Conservation (phyloP, 2,329 filamentous ascomycete species). For the Diplodia mutila region DNA sequence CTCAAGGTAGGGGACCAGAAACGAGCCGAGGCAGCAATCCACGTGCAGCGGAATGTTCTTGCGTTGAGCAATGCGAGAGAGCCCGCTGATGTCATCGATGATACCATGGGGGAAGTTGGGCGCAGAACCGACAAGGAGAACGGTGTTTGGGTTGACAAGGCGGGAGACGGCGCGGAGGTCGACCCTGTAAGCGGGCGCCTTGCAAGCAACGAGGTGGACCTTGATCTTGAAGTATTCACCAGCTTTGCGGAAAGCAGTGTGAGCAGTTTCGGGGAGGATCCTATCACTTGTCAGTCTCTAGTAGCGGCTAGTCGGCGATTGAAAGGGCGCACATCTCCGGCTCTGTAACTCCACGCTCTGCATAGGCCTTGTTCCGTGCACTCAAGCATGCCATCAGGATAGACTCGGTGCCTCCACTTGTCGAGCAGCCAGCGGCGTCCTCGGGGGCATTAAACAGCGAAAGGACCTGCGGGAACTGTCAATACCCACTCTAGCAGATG, state of each 20-base stretch:
- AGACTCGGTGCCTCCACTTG: slow-evolving; percentile 91
- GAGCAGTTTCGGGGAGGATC: slow-evolving; percentile 91
- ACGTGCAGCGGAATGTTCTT: slow-evolving; percentile 88
- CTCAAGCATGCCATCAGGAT: slow-evolving; percentile 94
- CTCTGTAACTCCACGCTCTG: slow-evolving; percentile 83
- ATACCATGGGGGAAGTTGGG: slow-evolving; percentile 99
- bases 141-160: slow-evolving; percentile 90
- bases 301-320: not conserved
- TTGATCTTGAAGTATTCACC: slow-evolving; percentile 97
- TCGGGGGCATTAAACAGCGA: slow-evolving; percentile 85
- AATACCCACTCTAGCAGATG: not conserved
- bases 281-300: slow-evolving; percentile 48
- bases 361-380: slow-evolving; percentile 84
- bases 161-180: slow-evolving; percentile 76
- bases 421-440: slow-evolving; percentile 85
- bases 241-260: slow-evolving; percentile 96
- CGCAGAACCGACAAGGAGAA: slow-evolving; percentile 89
- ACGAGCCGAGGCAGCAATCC: slow-evolving; percentile 96
- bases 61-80: slow-evolving; percentile 80
- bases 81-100: slow-evolving; percentile 86
- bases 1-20: slow-evolving; percentile 88
- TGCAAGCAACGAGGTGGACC: slow-evolving; percentile 83
- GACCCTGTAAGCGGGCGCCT: slow-evolving; percentile 83
- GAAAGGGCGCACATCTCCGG: slow-evolving; percentile 77
- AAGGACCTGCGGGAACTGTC: slow-evolving; percentile 54